Evolutionary conservation across 768 basidiomycete species (phyloP).

Genomic region (Amylocystis lapponica): DNA sequence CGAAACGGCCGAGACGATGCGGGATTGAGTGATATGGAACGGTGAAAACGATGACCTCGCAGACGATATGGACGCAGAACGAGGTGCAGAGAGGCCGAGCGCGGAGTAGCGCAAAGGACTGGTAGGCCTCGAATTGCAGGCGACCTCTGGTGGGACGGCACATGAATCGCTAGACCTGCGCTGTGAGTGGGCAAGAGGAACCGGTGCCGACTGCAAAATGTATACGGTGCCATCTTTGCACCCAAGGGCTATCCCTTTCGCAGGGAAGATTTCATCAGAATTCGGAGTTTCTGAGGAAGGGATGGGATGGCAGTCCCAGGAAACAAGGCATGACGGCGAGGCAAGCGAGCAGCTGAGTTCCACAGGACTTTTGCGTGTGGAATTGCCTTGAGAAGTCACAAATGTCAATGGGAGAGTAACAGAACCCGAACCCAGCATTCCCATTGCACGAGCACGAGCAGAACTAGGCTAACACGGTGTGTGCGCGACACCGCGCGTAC

Average conservation of each 20-base stretch:
- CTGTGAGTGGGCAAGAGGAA: slow-evolving; percentile 3
- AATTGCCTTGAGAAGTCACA: too few relatives aligned
- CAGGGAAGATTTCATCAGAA: neutral
- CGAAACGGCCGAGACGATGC: slow-evolving; percentile 68
- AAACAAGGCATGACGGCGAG: slow-evolving; percentile 1
- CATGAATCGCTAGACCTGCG: slow-evolving; percentile 1
- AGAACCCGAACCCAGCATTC: too few relatives aligned
- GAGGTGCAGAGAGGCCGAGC: slow-evolving; percentile 10
- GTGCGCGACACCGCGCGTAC: too few relatives aligned
- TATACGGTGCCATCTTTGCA: slow-evolving; percentile 33
- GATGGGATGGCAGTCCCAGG: slow-evolving; percentile 3
- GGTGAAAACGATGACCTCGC: slow-evolving; percentile 29
- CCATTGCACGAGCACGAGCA: too few relatives aligned
- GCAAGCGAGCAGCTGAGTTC: slow-evolving; percentile 7
- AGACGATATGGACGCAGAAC: slow-evolving; percentile 34
- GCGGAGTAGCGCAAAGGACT: slow-evolving; percentile 12
- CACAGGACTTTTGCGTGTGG: too few relatives aligned
- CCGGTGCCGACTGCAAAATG: slow-evolving; percentile 20
- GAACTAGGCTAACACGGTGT: too few relatives aligned
- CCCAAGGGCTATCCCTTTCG: slow-evolving; percentile 25
- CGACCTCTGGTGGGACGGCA: neutral
- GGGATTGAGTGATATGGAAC: slow-evolving; percentile 52
- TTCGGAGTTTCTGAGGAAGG: neutral
- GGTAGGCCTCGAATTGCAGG: slow-evolving; percentile 8
- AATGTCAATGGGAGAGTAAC: too few relatives aligned